A percentile compares a stretch with the other conserved stretches of the same genome.
phyloP scores from a whole-genome alignment of 805 yeast species.

The Lachancea dasiensis region DNA sequence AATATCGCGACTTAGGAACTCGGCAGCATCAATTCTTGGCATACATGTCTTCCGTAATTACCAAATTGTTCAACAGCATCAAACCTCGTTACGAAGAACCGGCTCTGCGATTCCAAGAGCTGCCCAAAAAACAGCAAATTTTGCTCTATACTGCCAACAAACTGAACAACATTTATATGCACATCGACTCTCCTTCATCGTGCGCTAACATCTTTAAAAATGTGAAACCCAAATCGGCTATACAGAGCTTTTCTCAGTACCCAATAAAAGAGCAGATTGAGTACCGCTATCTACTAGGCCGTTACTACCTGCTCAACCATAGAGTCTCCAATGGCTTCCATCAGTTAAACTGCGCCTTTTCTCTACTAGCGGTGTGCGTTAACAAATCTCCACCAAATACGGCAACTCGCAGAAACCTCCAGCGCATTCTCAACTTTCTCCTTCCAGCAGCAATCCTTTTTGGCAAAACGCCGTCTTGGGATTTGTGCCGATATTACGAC shows the following conservation, averaged over 20 bases:
- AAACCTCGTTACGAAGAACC: conserved; percentile 40
- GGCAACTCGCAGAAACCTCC: conserved; percentile 19
- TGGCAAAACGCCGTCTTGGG: conserved; percentile 46
- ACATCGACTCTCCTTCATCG: conserved; percentile 33
- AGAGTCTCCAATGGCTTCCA: conserved; percentile 46
- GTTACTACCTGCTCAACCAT: conserved; percentile 48
- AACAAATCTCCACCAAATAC: conserved; percentile 21
- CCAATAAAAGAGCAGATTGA: conserved; percentile 45
- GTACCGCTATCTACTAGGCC: conserved; percentile 50
- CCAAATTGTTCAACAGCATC: conserved; percentile 56
- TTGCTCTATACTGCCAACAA: conserved; percentile 48
- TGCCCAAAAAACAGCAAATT: conserved; percentile 39
- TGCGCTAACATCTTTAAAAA: conserved; percentile 33
- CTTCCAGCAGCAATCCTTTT: conserved; percentile 48
- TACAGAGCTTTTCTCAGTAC: conserved; percentile 41
- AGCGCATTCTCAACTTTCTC: conserved; percentile 41
- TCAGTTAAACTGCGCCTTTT: conserved; percentile 53
- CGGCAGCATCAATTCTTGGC: conserved; percentile 36
- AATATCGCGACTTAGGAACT: conserved; percentile 15
- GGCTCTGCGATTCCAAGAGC: conserved; percentile 10
- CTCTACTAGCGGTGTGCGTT: conserved; percentile 28
- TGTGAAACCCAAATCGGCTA: conserved; percentile 52
- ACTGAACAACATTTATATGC: conserved; percentile 52
- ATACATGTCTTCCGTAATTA: conserved; percentile 46
- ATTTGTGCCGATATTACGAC: conserved; percentile 21